Evolutionary conservation across 768 basidiomycete genomes (phyloP).

Genomic region (Podaxis rugospora): DNA sequence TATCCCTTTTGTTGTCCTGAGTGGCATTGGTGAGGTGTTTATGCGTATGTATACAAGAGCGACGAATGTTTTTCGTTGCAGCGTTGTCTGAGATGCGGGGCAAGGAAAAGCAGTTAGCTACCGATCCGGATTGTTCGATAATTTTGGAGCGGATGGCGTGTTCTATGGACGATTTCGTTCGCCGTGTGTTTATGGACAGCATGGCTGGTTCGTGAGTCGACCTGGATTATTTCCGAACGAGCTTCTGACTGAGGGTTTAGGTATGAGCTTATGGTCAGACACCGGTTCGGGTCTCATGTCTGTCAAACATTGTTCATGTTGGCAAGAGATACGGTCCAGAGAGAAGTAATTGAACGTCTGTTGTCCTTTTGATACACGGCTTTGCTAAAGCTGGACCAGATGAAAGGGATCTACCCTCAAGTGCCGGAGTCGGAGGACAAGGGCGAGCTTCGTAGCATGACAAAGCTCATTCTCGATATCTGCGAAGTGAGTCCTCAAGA

Average conservation of each 20-base stretch:
- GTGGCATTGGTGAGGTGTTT: neutral
- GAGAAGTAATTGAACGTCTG: slow-evolving; percentile 49
- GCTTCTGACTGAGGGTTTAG: slow-evolving; percentile 27
- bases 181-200: slow-evolving; percentile 85
- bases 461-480: slow-evolving; percentile 57
- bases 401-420: slow-evolving; percentile 48
- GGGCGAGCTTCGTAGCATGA: slow-evolving; percentile 67
- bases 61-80: slow-evolving; percentile 73
- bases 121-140: slow-evolving; percentile 90
- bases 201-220: slow-evolving; percentile 80
- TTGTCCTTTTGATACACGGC: neutral
- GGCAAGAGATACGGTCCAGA: slow-evolving; percentile 53
- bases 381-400: slow-evolving; percentile 28
- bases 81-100: slow-evolving; percentile 81
- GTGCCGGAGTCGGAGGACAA: slow-evolving; percentile 41
- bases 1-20: neutral
- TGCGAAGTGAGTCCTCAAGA: slow-evolving; percentile 47
- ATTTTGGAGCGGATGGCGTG: slow-evolving; percentile 86
- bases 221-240: neutral
- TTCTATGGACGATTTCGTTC: slow-evolving; percentile 96
- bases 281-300: slow-evolving; percentile 95
- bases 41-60: slow-evolving; percentile 43
- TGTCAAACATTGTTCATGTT: slow-evolving; percentile 84
- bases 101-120: slow-evolving; percentile 87
- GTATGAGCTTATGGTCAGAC: slow-evolving; percentile 59